phyloP scores from a whole-genome alignment of 306 rosid genomes.

The Crataegus laevigata region DNA sequence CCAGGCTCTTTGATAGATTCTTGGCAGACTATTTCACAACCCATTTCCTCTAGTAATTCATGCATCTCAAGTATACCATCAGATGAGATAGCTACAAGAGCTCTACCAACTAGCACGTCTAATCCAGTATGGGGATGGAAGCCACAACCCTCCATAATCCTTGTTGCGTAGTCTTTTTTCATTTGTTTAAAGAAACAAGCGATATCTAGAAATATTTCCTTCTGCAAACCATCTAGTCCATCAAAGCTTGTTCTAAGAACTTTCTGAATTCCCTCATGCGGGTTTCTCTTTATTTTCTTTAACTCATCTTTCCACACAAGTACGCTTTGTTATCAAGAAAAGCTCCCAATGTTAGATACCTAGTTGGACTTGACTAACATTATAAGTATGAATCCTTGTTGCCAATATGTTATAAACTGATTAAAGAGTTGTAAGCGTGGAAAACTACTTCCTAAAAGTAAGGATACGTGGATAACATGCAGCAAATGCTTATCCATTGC shows the following conservation, averaged over 20 bases:
- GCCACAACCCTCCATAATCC: constrained; percentile 15
- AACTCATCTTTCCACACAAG: neutral
- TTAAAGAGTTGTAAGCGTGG: no score
- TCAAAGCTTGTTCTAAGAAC: constrained; percentile 13
- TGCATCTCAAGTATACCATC: constrained; percentile 9
- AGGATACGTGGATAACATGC: no score
- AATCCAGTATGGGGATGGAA: constrained; percentile 20
- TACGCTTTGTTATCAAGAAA: neutral
- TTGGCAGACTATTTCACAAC: constrained; percentile 16
- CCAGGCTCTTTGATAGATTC: constrained; percentile 3
- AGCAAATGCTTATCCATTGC: no score
- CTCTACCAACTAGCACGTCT: constrained; percentile 22
- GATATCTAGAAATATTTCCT: constrained; percentile 23
- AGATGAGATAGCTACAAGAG: constrained; percentile 10
- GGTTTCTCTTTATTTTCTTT: neutral
- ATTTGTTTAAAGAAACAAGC: constrained; percentile 39
- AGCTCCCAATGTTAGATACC: neutral
- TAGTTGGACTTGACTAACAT: no score
- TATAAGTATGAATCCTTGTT: no score
- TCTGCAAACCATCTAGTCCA: constrained; percentile 13
- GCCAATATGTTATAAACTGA: no score
- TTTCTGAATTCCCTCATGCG: neutral
- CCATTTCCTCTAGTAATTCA: constrained; percentile 37
- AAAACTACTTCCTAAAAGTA: no score
- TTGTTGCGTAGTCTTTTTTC: constrained; percentile 6